phyloP scores from a whole-genome alignment of 495 filamentous ascomycete species.

The Xylaria sp. region DNA sequence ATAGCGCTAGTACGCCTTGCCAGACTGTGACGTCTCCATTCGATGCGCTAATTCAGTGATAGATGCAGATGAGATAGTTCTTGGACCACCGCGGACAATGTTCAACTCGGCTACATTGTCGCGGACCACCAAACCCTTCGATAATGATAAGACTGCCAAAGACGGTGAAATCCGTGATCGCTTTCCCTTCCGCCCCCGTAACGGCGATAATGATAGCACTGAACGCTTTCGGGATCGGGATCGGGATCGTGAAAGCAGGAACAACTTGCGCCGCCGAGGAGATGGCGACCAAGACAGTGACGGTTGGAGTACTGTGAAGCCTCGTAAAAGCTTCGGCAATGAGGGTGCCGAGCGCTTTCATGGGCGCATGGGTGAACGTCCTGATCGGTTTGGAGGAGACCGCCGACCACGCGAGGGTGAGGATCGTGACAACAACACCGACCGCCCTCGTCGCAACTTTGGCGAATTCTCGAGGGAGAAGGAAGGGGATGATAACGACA shows the following conservation, averaged over 20 bases:
- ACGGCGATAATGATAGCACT: slow-evolving; percentile 69
- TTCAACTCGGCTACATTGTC: slow-evolving; percentile 81
- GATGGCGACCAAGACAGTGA: slow-evolving; percentile 64
- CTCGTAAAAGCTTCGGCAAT: slow-evolving; percentile 68
- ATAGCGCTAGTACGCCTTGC: slow-evolving; percentile 53
- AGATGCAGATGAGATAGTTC: slow-evolving; percentile 82
- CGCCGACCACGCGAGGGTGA: slow-evolving; percentile 53
- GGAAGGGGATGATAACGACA: slow-evolving; percentile 61
- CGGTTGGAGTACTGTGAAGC: slow-evolving; percentile 66
- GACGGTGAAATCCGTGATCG: slow-evolving; percentile 64
- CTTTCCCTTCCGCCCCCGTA: slow-evolving; percentile 70
- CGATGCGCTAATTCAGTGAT: slow-evolving; percentile 27
- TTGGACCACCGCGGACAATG: slow-evolving; percentile 84
- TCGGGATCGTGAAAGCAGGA: slow-evolving; percentile 54
- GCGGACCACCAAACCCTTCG: slow-evolving; percentile 61
- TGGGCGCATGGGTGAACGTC: slow-evolving; percentile 58
- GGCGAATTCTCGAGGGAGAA: slow-evolving; percentile 57
- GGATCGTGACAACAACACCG: slow-evolving; percentile 58
- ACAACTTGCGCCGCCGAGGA: slow-evolving; percentile 54
- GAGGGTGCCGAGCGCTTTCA: slow-evolving; percentile 69
- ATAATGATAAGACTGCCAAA: slow-evolving; percentile 57
- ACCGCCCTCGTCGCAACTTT: slow-evolving; percentile 60
- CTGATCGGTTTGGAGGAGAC: slow-evolving; percentile 48
- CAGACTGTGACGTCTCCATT: slow-evolving; percentile 27
- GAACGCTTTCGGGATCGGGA: slow-evolving; percentile 40